Base-by-base conservation (phyloP, 495 filamentous ascomycete species). In the Halenospora varia region DNA sequence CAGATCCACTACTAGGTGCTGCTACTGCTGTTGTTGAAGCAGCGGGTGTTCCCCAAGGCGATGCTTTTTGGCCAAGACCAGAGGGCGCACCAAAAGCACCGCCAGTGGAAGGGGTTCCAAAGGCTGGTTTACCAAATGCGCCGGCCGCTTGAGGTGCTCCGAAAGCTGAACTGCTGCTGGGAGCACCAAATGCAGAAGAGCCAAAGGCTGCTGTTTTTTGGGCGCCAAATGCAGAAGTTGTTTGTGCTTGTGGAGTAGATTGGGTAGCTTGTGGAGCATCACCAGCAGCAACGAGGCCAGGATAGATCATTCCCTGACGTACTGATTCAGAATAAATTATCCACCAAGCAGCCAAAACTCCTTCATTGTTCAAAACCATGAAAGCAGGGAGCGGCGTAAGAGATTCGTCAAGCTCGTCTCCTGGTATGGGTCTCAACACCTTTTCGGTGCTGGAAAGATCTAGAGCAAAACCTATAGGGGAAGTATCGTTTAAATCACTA, bases 241-340 rank as follows among this genome's bases (percentile, higher is more conserved):
- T 53, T 68, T 67, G 53, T 65, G 58, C 56, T 66, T 73, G 57
- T 40, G 71, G 62, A 57, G 73, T 56, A 47, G 71, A 66, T 45
- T 65, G 50, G 22, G 25, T 70, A 57, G 46, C 66, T 46, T 46
- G 61, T 47, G 42, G 61, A 48, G 61, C 70, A 64, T 66, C 70
- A 61, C 73, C 71, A 46, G 69, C 69, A 55, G 77, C 75, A 51
- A 75, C 73, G 48, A 96, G 74, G 2, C 87, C 87, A 18, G 84
- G 78, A 68, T 94, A 97, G 0, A 82, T 79, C 11, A 82, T 80
- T 0, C 84, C 82, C 62, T 85, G 76, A 48, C 86, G 79, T 53
- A 99, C 84, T 1, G 95, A 88, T 24, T 96, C 91, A 35, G 86
- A 81, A 67, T 97, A 96, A 39, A 97, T 75, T 49, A 97, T 73